Conservation (phyloP, 2,329 filamentous ascomycete species). For the Clonostachys byssicola region DNA sequence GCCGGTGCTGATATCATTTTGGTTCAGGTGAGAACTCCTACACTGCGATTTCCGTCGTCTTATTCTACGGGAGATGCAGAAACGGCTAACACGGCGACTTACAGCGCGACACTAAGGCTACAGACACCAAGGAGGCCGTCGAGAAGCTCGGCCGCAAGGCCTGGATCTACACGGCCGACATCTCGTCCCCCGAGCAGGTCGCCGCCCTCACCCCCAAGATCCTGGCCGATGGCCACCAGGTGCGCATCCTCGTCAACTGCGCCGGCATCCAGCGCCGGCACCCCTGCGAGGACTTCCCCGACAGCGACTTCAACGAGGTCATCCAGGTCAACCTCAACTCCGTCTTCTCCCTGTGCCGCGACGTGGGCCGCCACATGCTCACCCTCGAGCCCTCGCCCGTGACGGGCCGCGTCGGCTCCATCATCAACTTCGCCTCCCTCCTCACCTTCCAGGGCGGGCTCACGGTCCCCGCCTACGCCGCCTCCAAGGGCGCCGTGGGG, state of each 20-base stretch:
- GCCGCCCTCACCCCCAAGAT: conserved; percentile 55
- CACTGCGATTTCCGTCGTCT: too few relatives aligned
- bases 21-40: conserved; percentile 35
- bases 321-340: conserved; percentile 83
- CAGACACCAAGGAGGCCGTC: conserved; percentile 56
- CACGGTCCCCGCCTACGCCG: conserved; percentile 84
- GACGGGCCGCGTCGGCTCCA: conserved; percentile 58
- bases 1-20: conserved; percentile 54
- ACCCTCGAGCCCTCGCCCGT: conserved; percentile 38
- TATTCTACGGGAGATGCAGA: too few relatives aligned
- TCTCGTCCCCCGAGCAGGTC: conserved; percentile 57
- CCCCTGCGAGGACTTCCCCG: conserved; percentile 70
- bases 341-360: conserved; percentile 75
- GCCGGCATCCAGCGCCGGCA: conserved; percentile 82
- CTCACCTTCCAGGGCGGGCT: conserved; percentile 83
- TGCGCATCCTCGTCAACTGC: conserved; percentile 81
- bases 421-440: conserved; percentile 83
- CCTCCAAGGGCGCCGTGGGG: conserved; percentile 78
- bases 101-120: conserved; percentile 35
- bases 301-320: conserved; percentile 74
- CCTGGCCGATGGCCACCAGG: conserved; percentile 56
- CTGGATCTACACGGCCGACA: conserved; percentile 66
- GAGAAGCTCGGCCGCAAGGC: conserved; percentile 63
- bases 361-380: conserved; percentile 78
- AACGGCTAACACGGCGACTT: background rate